These are phyloP conservation scores for Cicer yamashitae DNA, from an alignment of 306 rosid species.

Conservation along the genomic window DNA sequence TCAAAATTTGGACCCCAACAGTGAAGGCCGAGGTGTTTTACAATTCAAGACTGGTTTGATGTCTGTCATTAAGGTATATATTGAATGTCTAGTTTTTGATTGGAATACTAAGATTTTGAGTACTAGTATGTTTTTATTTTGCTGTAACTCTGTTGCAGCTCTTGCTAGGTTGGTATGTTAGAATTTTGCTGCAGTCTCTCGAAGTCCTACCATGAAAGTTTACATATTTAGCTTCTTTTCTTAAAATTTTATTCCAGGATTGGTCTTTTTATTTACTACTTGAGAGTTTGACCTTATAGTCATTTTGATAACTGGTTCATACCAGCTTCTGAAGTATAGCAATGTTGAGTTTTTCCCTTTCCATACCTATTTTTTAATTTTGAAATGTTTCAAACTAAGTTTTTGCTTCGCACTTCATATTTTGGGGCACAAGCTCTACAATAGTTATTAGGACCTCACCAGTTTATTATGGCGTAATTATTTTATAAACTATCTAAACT, in stretches of 20 bases:
- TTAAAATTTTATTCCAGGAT: conserved; percentile 14
- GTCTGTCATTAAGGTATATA: conserved; percentile 91
- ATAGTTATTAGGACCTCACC: not conserved
- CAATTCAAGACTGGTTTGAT: conserved; percentile 97
- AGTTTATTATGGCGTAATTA: not conserved
- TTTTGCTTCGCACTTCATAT: conserved; percentile 3
- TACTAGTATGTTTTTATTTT: conserved; percentile 25
- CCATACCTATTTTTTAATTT: not conserved
- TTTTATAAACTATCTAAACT: conserved; percentile 6
- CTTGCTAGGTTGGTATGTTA: conserved; percentile 30
- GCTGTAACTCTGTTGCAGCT: conserved; percentile 8
- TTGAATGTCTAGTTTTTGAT: conserved; percentile 26
- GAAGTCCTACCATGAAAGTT: conserved; percentile 11
- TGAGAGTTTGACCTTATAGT: conserved; percentile 6
- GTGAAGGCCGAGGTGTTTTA: conserved; percentile 97
- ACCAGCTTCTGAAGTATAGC: conserved; percentile 16
- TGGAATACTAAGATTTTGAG: conserved; percentile 17
- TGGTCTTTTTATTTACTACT: not conserved
- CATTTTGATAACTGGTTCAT: conserved; percentile 3
- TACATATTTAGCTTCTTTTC: not conserved
- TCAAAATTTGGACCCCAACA: conserved; percentile 88
- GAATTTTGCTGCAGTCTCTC: conserved; percentile 28
- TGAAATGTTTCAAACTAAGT: not conserved
- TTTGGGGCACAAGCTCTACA: conserved; percentile 3
- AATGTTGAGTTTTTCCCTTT: not conserved